These are phyloP conservation scores for Gossypium stocksii DNA, from an alignment of 345 rosid genomes.

Conservation along the genomic window DNA sequence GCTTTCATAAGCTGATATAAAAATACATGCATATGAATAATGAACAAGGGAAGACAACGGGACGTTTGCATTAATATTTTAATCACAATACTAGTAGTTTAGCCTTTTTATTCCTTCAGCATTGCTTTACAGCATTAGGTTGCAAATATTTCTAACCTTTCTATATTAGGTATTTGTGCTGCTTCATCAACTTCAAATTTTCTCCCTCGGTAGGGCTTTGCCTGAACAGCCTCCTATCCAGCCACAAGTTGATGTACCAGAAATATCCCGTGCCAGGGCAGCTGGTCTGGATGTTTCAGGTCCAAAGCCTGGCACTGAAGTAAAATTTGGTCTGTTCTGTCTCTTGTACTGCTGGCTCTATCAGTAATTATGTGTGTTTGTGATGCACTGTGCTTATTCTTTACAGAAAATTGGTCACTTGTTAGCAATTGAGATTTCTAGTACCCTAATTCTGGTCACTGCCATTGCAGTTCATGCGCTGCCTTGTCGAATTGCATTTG, in stretches of 20 bases:
- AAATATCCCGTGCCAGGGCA: conserved; percentile 55
- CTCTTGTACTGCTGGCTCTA: neutral
- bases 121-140: neutral
- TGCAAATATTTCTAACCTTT: conserved; percentile 17
- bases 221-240: conserved; percentile 71
- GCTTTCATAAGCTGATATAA: neutral
- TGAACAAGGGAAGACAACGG: neutral
- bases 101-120: neutral
- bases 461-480: conserved; percentile 72
- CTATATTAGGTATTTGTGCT: conserved; percentile 75
- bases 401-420: neutral
- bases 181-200: conserved; percentile 82
- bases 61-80: neutral
- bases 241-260: conserved; percentile 44
- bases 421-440: conserved; percentile 3
- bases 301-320: conserved; percentile 79
- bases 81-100: neutral
- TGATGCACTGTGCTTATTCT: neutral
- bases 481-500: conserved; percentile 91
- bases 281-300: conserved; percentile 65
- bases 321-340: conserved; percentile 60
- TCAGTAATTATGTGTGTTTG: neutral
- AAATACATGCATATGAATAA: neutral
- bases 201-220: conserved; percentile 66
- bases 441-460: conserved; percentile 23